Percentiles rank a stretch among this genome's conserved stretches.
phyloP scores from a whole-genome alignment of 805 yeast species.

The Spathaspora sp. region DNA sequence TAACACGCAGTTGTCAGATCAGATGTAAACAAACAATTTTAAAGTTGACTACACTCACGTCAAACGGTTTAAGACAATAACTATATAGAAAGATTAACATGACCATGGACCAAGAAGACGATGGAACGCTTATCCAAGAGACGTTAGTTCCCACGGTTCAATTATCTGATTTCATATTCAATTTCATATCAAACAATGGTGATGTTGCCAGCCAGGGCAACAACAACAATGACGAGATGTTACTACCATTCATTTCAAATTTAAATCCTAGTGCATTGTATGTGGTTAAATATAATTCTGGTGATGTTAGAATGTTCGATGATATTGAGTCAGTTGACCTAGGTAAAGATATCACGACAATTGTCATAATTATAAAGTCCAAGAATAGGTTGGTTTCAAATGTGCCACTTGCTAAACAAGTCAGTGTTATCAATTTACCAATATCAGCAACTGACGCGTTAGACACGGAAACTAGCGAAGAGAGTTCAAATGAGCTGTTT shows the following conservation, averaged over 20 bases:
- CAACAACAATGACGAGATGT: neutral
- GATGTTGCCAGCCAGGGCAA: neutral
- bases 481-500: slow-evolving; percentile 23
- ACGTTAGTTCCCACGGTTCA: neutral
- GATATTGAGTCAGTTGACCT: neutral
- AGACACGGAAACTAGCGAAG: slow-evolving; percentile 1
- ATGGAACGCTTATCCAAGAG: neutral
- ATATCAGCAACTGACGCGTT: neutral
- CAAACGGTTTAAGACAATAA: neutral
- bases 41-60: neutral
- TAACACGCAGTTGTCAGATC: too few species aligned
- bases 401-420: slow-evolving; percentile 22
- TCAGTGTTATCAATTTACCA: slow-evolving; percentile 35
- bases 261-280: slow-evolving; percentile 18
- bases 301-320: slow-evolving; percentile 8
- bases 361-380: slow-evolving; percentile 42
- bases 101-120: neutral
- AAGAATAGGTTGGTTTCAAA: slow-evolving; percentile 24
- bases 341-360: slow-evolving; percentile 8
- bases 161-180: neutral
- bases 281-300: slow-evolving; percentile 11
- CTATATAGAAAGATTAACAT: neutral
- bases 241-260: slow-evolving; percentile 16
- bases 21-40: neutral
- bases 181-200: neutral